Evolutionary conservation across 768 basidiomycete species (phyloP), one percentile per base, ranked within the genome.

Genomic region (Kwoniella sp.): DNA sequence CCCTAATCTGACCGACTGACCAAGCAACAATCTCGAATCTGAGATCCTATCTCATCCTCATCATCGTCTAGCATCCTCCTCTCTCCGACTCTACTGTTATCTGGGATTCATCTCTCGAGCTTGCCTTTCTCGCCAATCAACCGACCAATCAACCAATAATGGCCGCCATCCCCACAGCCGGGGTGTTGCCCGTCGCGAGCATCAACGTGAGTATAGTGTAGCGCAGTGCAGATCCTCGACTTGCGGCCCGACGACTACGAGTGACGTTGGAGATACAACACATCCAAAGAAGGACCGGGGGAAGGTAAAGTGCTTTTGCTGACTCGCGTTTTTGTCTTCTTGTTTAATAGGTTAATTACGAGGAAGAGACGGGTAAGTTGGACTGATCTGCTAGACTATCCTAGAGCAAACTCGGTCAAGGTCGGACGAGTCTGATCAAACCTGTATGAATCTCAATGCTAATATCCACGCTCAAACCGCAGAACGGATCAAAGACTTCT

Each of bases 401-500:
- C 13, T 20, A 1, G 23, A 31, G 26, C 8, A 26, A 11, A 25
- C 22, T 12, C 8, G 23, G n/a, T 29, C 15, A 28, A 13, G n/a
- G n/a, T n/a, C 17, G 23, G n/a, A 55, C 7, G 4, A 38, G n/a
- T 5, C 2, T 9, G 41, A 22, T 29, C 9, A 50, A 23, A 41
- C 31, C 30, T 34, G 17, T 3, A 22, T 34, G 26, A 29, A 23
- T 47, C 9, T 15, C 22, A 45, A 45, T 45, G 11, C 28, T 28
- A 17, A 30, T 48, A 5, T 47, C 9, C 26, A 13, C 23, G 25
- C 4, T 47, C 30, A 11, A 13, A 29, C 13, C 23, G 26, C 55
- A 63, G 75, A 65, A n/a, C 65, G 70, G 41, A 79, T 79, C 53
- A 65, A 63, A 23, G 70, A 74, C 23, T 80, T 80, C 69, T 66